Conservation (phyloP, 192 early-diverging fungal genomes). For the Backusella luteola region DNA sequence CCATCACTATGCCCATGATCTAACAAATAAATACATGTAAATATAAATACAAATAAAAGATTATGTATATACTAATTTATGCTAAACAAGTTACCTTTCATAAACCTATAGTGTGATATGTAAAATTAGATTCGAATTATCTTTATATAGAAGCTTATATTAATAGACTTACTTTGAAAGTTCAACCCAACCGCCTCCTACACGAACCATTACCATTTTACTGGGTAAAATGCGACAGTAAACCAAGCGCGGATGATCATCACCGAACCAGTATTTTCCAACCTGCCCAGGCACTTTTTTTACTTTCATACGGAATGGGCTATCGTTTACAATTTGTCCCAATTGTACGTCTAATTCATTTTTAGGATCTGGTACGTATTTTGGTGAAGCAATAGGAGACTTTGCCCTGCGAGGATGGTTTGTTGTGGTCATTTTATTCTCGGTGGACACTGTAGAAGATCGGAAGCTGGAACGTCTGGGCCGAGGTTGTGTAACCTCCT, state of each 20-base stretch:
- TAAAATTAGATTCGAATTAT: not conserved
- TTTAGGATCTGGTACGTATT: slow-evolving; percentile 43
- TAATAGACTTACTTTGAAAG: slow-evolving; percentile 16
- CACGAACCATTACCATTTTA: slow-evolving; percentile 65
- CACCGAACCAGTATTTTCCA: slow-evolving; percentile 69
- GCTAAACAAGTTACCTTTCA: slow-evolving; percentile 20
- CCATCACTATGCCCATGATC: slow-evolving; percentile 29
- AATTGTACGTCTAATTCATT: slow-evolving; percentile 57
- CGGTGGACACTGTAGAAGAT: slow-evolving; percentile 16
- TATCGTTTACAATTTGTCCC: slow-evolving; percentile 55
- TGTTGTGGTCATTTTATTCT: slow-evolving; percentile 9
- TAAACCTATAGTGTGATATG: slow-evolving; percentile 13
- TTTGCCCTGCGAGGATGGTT: not conserved
- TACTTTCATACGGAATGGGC: slow-evolving; percentile 48
- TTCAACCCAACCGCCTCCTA: slow-evolving; percentile 67
- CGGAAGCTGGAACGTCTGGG: slow-evolving; percentile 8
- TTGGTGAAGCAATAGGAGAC: slow-evolving; percentile 1
- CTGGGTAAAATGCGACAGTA: slow-evolving; percentile 63
- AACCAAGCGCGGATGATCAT: slow-evolving; percentile 57
- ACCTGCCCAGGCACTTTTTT: slow-evolving; percentile 48
- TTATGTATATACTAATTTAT: not conserved
- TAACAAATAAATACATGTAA: not conserved
- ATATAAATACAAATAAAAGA: not conserved
- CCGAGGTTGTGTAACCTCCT: not conserved
- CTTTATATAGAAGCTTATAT: not conserved